Evolutionary conservation across 1,284 basidiomycete species (phyloP), one percentile per base, ranked within the genome.

Genomic region (Lignosus rhinocerotis): DNA sequence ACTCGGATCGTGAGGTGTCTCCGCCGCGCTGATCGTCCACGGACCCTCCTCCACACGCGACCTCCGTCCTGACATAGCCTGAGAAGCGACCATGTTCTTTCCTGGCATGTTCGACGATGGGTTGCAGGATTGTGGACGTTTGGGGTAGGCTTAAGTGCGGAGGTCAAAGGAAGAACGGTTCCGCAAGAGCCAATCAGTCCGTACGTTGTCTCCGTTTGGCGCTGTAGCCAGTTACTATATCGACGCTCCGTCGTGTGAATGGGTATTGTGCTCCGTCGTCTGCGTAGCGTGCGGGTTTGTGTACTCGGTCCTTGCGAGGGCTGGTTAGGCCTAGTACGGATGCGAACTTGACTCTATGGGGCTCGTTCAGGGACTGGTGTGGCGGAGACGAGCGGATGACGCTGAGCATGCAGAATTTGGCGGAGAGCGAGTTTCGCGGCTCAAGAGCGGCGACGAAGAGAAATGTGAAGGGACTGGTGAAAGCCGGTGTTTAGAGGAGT

Each of bases 21-120:
- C 80, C 34, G 81, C 81, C 43, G 81, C 82, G 61, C 78, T 80
- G 66, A 84, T 74, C 51, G 75, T 73, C 82, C 82, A 84, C 6
- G 76, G 80, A 2, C 78, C 80, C 53, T 81, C 80, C 67, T 76
- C 76, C 34, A 73, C 63, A 49, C 69, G 68, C 63, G 70, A 49
- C 44, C 73, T 58, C 53, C 69, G 67, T 25, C 64, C 60, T 33
- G 68, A 60, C 60, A 66, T 63, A 58, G 72, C 66, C 62, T 72
- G 74, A 51, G 73, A 70, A 58, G 73, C 62, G 58, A 74, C 71
- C 58, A 74, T 61, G 63, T 66, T 73, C 64, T 70, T 76, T 48
- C 62, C 62, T 38, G 62, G 62, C 75, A 80, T 73, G 68, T 63
- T 66, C 58, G 70, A 67, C 58, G 71, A 68, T 60, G 70, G 67